A percentile compares a stretch with the other conserved stretches of the same genome.
Conservation (phyloP, 129 eudicot genomes). For the Tagetes erecta region DNA sequence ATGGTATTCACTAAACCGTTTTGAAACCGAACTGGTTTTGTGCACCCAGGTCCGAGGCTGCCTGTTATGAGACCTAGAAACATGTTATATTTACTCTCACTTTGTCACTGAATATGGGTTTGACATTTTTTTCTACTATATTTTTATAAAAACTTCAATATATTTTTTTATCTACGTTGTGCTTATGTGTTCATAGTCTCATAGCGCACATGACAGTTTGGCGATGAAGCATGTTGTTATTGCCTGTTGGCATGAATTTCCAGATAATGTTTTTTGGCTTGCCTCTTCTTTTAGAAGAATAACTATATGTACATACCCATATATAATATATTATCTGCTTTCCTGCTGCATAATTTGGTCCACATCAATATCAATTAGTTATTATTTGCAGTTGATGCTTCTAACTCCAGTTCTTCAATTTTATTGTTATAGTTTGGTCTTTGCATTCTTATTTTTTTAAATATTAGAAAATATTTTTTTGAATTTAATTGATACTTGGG, state of each 20-base stretch:
- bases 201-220: neutral
- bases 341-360: conserved; percentile 1
- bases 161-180: neutral
- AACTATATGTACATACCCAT: neutral
- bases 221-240: neutral
- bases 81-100: neutral
- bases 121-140: neutral
- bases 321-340: neutral
- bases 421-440: neutral
- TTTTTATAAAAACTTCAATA: neutral
- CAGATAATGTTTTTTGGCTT: neutral
- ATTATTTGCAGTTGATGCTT: conserved; percentile 14
- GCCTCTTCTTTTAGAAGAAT: conserved; percentile 5
- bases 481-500: neutral
- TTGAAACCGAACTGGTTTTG: no score
- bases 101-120: neutral
- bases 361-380: neutral
- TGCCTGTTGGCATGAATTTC: neutral
- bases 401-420: conserved; percentile 14
- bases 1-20: no score
- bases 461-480: neutral
- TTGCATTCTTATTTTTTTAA: neutral
- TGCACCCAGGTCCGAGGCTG: no score
- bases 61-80: neutral
- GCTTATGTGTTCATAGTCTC: neutral